A percentile compares a stretch with the other conserved stretches of the same genome.
These are phyloP conservation scores for Oenanthe sinensis DNA, from an alignment of 129 eudicot species.

Conservation along the genomic window DNA sequence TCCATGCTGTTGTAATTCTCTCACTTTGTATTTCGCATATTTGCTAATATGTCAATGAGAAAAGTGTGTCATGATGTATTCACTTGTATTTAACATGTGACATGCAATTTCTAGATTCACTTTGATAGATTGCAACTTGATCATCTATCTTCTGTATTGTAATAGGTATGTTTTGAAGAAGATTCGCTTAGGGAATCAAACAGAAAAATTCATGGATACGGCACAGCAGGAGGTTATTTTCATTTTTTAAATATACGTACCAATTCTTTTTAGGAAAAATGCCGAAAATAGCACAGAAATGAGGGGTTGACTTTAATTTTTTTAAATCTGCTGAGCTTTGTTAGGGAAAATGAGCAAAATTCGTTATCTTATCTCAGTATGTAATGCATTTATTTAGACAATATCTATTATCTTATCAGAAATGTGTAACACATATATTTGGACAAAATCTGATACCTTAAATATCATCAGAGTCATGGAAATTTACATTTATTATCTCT, in stretches of 20 bases:
- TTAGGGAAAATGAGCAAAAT: neutral
- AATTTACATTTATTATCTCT: neutral
- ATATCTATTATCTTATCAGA: neutral
- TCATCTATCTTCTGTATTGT: slow-evolving; percentile 9
- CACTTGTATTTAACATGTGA: neutral
- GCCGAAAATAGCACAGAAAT: neutral
- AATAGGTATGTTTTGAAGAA: slow-evolving; percentile 87
- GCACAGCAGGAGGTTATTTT: slow-evolving; percentile 82
- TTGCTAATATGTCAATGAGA: neutral
- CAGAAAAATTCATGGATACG: slow-evolving; percentile 75
- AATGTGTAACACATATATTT: neutral
- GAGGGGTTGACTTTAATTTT: neutral
- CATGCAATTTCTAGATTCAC: neutral
- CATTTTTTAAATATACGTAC: neutral
- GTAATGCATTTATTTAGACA: neutral
- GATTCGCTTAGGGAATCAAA: slow-evolving; percentile 79
- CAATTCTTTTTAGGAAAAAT: neutral
- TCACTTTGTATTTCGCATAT: slow-evolving; percentile 10
- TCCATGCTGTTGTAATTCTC: neutral
- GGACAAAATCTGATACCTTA: neutral
- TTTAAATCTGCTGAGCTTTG: neutral
- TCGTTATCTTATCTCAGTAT: neutral
- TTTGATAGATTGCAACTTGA: neutral
- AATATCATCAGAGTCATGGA: neutral
- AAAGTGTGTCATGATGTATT: neutral